Evolutionary conservation across 805 yeast genomes (phyloP).

Genomic region (Kodamaea hsintzibuensis): DNA sequence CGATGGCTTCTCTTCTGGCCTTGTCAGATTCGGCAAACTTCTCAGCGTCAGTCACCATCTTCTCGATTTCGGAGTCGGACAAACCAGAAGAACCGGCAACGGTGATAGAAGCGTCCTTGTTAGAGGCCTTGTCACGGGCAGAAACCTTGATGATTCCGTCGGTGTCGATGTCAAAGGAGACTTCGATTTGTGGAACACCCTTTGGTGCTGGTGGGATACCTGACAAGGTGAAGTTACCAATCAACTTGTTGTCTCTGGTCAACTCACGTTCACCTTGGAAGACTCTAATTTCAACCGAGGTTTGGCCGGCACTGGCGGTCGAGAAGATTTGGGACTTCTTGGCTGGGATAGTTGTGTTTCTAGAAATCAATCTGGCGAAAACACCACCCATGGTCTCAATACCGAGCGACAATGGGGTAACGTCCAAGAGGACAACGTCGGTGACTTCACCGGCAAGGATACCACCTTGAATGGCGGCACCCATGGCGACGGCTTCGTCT

Average conservation of each 20-base stretch:
- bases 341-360: slow-evolving; percentile 96
- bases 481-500: slow-evolving; percentile 91
- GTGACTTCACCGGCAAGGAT: slow-evolving; percentile 93
- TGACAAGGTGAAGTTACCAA: slow-evolving; percentile 92
- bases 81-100: slow-evolving; percentile 96
- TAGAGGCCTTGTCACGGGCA: slow-evolving; percentile 91
- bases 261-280: slow-evolving; percentile 99
- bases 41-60: slow-evolving; percentile 90
- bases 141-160: slow-evolving; percentile 96
- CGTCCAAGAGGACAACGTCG: slow-evolving; percentile 87
- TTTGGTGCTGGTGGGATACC: slow-evolving; percentile 96
- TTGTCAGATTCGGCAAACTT: slow-evolving; percentile 85
- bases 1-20: slow-evolving; percentile 81
- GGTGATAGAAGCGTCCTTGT: slow-evolving; percentile 92
- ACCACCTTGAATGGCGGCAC: slow-evolving; percentile 98
- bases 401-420: slow-evolving; percentile 88
- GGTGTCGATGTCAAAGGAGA: slow-evolving; percentile 93
- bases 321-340: slow-evolving; percentile 89
- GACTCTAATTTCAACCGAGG: slow-evolving; percentile 69
- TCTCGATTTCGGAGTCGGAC: slow-evolving; percentile 85
- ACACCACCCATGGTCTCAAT: slow-evolving; percentile 98
- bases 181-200: slow-evolving; percentile 94
- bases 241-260: slow-evolving; percentile 95
- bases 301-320: slow-evolving; percentile 34
- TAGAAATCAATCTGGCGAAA: slow-evolving; percentile 85